A percentile compares a stretch with the other conserved stretches of the same genome.
These are phyloP conservation scores for Coriolopsis trogii DNA, from an alignment of 1,284 basidiomycete species.

Conservation along the genomic window DNA sequence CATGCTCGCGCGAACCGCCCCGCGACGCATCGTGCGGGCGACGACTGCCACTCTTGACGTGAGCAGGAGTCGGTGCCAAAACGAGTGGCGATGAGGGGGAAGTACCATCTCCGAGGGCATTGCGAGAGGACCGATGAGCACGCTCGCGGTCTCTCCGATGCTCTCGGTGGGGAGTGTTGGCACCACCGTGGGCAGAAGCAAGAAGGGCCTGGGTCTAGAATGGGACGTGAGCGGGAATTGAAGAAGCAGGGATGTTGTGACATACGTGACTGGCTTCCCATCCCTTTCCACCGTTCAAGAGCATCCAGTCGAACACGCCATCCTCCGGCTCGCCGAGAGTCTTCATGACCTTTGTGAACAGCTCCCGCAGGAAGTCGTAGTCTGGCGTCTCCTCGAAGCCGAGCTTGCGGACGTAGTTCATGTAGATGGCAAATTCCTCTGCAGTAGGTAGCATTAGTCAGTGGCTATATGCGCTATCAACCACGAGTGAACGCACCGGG, in stretches of 20 bases:
- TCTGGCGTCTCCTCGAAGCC: conserved; percentile 97
- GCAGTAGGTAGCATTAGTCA: conserved; percentile 27
- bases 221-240: not conserved
- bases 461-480: not conserved
- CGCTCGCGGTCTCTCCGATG: conserved; percentile 49
- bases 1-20: conserved; percentile 45
- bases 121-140: conserved; percentile 58
- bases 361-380: conserved; percentile 95
- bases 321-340: conserved; percentile 90
- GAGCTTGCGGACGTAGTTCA: conserved; percentile 96
- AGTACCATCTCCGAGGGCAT: conserved; percentile 51
- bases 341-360: conserved; percentile 93
- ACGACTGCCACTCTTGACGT: conserved; percentile 57
- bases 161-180: conserved; percentile 55
- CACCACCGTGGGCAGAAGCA: conserved; percentile 54
- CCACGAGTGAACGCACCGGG: conserved; percentile 67
- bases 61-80: conserved; percentile 62
- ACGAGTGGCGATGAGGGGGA: conserved; percentile 60
- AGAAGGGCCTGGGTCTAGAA: conserved; percentile 49
- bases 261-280: conserved; percentile 81
- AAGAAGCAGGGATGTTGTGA: conserved; percentile 5
- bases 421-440: conserved; percentile 97
- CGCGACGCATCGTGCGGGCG: conserved; percentile 48
- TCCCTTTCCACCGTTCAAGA: conserved; percentile 87
- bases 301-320: conserved; percentile 96